Percentiles rank a stretch among this genome's conserved stretches.
Conservation (phyloP, 2,329 filamentous ascomycete genomes). For the Didymosphaeria variabile region DNA sequence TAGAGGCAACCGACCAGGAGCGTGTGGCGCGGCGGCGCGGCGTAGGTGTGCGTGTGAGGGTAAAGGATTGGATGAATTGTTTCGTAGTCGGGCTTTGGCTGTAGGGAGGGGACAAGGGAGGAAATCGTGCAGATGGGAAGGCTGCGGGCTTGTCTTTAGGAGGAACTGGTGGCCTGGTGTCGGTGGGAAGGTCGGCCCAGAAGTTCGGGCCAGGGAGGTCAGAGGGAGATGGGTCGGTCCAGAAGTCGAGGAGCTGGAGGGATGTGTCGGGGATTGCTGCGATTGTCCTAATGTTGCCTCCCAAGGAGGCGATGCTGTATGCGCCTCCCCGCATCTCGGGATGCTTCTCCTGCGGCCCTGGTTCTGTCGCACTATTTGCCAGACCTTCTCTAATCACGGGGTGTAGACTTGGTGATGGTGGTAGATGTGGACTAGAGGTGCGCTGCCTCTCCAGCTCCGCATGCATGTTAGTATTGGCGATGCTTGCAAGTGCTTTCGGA, state of each 20-base stretch:
- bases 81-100: background rate
- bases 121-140: background rate
- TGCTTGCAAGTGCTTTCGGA: conserved; percentile 7
- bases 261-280: background rate
- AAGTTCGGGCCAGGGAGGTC: background rate
- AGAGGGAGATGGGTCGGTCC: background rate
- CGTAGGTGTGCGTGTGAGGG: background rate
- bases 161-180: background rate
- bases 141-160: background rate
- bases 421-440: background rate
- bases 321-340: background rate
- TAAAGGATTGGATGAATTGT: conserved; percentile 9
- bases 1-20: conserved; percentile 7
- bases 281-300: background rate
- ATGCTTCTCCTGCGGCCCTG: background rate
- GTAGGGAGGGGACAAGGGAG: background rate
- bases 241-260: conserved; percentile 1
- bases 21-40: conserved; percentile 6
- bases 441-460: background rate
- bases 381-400: background rate
- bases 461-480: background rate
- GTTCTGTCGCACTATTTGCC: background rate
- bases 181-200: background rate
- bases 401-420: background rate
- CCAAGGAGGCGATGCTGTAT: background rate